Percentiles rank a stretch among this genome's conserved stretches.
phyloP scores from a whole-genome alignment of 345 rosid species.

The Linum usitatissimum region DNA sequence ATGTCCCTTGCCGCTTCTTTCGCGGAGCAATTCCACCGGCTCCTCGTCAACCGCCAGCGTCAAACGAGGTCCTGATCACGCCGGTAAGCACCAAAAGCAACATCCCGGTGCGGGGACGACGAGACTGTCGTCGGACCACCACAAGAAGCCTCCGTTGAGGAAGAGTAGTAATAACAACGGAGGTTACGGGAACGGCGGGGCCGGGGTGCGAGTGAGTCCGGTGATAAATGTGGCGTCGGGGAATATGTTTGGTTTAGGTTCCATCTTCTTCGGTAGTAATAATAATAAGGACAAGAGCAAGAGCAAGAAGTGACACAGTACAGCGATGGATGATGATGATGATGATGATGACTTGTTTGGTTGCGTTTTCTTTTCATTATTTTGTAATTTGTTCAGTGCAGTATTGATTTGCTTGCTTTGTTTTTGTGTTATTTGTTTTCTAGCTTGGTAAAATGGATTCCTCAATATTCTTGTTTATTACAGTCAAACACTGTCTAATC shows the following conservation, averaged over 20 bases:
- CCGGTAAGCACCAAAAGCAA: slow-evolving; percentile 36
- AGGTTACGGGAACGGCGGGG: slow-evolving; percentile 30
- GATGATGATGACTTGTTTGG: background rate
- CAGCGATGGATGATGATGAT: background rate
- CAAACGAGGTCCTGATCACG: slow-evolving; percentile 27
- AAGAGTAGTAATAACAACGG: slow-evolving; percentile 31
- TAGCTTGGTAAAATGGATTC: background rate
- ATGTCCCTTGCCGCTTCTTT: slow-evolving; percentile 66
- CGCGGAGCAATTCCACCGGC: slow-evolving; percentile 70
- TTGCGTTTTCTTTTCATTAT: background rate
- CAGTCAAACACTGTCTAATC: background rate
- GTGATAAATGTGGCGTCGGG: slow-evolving; percentile 59
- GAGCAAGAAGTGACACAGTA: slow-evolving; percentile 32
- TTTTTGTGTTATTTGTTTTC: background rate
- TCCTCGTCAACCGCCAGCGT: slow-evolving; percentile 31
- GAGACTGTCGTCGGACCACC: slow-evolving; percentile 7
- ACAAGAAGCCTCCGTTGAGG: slow-evolving; percentile 75
- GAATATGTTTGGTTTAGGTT: slow-evolving; percentile 59
- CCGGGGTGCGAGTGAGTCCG: slow-evolving; percentile 38
- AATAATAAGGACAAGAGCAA: slow-evolving; percentile 49
- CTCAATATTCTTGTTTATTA: too few species aligned
- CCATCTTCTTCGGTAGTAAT: slow-evolving; percentile 42
- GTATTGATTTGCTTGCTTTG: background rate
- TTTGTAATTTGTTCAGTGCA: background rate
- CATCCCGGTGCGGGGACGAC: slow-evolving; percentile 16